Conservation (phyloP, 2,329 filamentous ascomycete genomes). For the Nothophaeocryptopus gaeumannii region DNA sequence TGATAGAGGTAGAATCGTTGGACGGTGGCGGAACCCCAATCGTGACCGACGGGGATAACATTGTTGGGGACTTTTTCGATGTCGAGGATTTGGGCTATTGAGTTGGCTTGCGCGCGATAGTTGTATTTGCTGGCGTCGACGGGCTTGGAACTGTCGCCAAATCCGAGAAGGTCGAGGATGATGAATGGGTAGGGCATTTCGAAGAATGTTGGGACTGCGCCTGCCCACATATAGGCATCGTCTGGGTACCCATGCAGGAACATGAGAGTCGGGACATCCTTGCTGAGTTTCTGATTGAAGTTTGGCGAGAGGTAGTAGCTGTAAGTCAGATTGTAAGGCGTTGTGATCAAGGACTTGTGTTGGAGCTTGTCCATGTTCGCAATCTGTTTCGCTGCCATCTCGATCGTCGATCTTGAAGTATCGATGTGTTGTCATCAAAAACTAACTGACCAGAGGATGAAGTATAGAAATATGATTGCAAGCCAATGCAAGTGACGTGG, state of each 20-base stretch:
- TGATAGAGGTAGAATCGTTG: slow-evolving; percentile 45
- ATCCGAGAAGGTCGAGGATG: slow-evolving; percentile 40
- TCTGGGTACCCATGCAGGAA: slow-evolving; percentile 53
- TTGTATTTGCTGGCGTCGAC: slow-evolving; percentile 39
- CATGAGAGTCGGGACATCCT: slow-evolving; percentile 38
- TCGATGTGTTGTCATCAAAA: background rate
- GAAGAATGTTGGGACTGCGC: slow-evolving; percentile 28
- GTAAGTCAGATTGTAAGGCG: slow-evolving; percentile 29
- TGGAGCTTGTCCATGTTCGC: slow-evolving; percentile 27
- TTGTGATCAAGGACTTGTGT: slow-evolving; percentile 26
- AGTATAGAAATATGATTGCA: background rate
- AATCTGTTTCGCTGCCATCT: slow-evolving; percentile 12
- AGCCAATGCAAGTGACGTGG: background rate
- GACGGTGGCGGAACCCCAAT: slow-evolving; percentile 39
- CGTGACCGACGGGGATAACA: slow-evolving; percentile 19
- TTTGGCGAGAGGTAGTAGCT: slow-evolving; percentile 31
- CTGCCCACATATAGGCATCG: slow-evolving; percentile 47
- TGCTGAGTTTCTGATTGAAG: slow-evolving; percentile 23
- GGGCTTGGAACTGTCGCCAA: slow-evolving; percentile 43
- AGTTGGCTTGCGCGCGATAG: slow-evolving; percentile 36
- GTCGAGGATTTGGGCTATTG: slow-evolving; percentile 44
- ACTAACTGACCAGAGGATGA: background rate
- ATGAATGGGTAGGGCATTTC: slow-evolving; percentile 33
- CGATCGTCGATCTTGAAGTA: background rate
- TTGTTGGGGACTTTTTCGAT: slow-evolving; percentile 31